phyloP scores from a whole-genome alignment of 169 alveolate species.

The Plasmodium adleri region DNA sequence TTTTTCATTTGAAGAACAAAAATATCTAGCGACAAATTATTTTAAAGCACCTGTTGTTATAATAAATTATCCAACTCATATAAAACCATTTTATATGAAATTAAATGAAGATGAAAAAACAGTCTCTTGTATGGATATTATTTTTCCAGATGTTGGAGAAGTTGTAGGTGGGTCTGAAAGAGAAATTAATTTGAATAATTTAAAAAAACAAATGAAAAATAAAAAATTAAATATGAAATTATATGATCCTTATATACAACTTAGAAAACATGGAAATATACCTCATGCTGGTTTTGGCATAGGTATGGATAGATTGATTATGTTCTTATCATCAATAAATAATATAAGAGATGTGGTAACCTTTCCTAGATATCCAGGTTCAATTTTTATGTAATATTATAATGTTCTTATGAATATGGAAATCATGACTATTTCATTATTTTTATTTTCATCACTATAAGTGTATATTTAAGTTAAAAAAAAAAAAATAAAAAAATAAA shows the following conservation, averaged over 20 bases:
- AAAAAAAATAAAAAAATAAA: background rate
- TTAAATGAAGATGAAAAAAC: constrained; percentile 92
- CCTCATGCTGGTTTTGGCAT: constrained; percentile 99
- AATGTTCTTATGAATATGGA: background rate
- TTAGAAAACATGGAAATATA: constrained; percentile 96
- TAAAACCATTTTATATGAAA: constrained; percentile 96
- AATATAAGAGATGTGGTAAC: constrained; percentile 99
- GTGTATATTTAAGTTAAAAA: background rate
- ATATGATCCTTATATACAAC: constrained; percentile 92
- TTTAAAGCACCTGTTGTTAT: constrained; percentile 88
- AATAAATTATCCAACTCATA: constrained; percentile 90
- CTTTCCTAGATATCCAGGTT: constrained; percentile 94
- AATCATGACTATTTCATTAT: background rate
- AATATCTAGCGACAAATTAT: constrained; percentile 87
- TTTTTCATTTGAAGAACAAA: constrained; percentile 81
- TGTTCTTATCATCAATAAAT: constrained; percentile 97
- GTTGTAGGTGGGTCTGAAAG: constrained; percentile 97
- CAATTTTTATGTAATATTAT: constrained; percentile 51
- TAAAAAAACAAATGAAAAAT: constrained; percentile 87
- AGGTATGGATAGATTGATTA: constrained; percentile 97
- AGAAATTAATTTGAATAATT: constrained; percentile 86
- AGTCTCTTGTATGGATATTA: constrained; percentile 97
- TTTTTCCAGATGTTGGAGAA: constrained; percentile 97
- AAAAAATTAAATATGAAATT: constrained; percentile 81
- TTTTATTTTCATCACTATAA: background rate